A percentile compares a stretch with the other conserved stretches of the same genome.
Conservation (phyloP, 331 rosid genomes). For the Rosa hybrid region DNA sequence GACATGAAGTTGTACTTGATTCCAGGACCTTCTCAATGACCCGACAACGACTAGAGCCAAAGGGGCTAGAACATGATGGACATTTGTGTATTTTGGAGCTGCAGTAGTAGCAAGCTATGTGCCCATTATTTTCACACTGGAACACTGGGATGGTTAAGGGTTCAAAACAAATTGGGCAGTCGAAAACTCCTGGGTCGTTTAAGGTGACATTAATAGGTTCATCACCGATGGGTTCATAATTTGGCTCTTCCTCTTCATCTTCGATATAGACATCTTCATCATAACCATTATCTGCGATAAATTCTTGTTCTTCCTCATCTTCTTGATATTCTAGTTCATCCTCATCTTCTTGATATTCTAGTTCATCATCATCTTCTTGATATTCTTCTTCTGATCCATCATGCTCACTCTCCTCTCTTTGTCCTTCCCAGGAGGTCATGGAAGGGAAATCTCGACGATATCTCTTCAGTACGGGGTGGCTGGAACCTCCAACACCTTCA, state of each 20-base stretch:
- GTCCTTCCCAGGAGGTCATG: neutral
- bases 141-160: conserved; percentile 10
- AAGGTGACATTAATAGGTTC: neutral
- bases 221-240: neutral
- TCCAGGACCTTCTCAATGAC: neutral
- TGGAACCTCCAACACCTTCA: neutral
- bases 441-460: neutral
- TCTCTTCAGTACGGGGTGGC: neutral
- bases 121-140: neutral
- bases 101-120: conserved; percentile 3
- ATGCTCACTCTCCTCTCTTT: neutral
- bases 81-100: neutral
- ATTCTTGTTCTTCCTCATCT: neutral
- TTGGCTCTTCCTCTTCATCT: neutral
- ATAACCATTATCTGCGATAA: neutral
- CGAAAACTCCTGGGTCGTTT: neutral
- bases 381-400: neutral
- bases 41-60: neutral
- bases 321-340: neutral
- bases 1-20: neutral
- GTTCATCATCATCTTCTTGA: neutral
- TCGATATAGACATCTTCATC: neutral
- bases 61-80: neutral
- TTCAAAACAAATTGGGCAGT: conserved; percentile 8
- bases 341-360: neutral